phyloP scores from a whole-genome alignment of 176 grass and related monocot genomes.

The Puya raimondii region DNA sequence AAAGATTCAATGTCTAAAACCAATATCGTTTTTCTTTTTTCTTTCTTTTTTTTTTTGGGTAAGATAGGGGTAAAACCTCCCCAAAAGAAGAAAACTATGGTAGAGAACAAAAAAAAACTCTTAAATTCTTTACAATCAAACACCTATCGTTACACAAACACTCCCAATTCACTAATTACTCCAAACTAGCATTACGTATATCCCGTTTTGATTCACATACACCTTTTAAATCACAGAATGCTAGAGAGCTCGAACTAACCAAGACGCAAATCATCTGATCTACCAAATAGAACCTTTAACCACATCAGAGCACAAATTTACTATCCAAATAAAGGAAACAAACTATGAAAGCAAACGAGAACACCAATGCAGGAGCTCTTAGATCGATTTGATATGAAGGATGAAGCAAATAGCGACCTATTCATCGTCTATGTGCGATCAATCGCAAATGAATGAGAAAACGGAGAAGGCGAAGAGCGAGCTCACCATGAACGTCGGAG shows the following conservation, averaged over 20 bases:
- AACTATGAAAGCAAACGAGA: too few relatives aligned
- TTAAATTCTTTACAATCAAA: neutral
- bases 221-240: neutral
- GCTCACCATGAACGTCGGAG: too few relatives aligned
- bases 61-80: neutral
- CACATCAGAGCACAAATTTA: neutral
- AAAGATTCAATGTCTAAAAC: too few relatives aligned
- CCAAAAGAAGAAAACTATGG: neutral
- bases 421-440: too few relatives aligned
- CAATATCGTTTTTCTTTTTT: too few relatives aligned
- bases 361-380: too few relatives aligned
- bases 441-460: too few relatives aligned
- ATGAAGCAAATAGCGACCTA: too few relatives aligned
- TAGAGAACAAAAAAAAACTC: too few relatives aligned
- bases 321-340: neutral
- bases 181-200: neutral
- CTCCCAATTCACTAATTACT: neutral
- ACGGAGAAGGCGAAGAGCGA: too few relatives aligned
- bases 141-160: neutral
- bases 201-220: neutral
- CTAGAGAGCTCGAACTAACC: neutral
- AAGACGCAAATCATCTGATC: neutral
- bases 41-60: too few relatives aligned
- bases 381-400: too few relatives aligned
- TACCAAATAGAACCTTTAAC: neutral